Percentiles rank a stretch among this genome's conserved stretches.
Evolutionary conservation across 2,329 filamentous ascomycete genomes (phyloP).

Genomic region (Cytospora chrysosperma): DNA sequence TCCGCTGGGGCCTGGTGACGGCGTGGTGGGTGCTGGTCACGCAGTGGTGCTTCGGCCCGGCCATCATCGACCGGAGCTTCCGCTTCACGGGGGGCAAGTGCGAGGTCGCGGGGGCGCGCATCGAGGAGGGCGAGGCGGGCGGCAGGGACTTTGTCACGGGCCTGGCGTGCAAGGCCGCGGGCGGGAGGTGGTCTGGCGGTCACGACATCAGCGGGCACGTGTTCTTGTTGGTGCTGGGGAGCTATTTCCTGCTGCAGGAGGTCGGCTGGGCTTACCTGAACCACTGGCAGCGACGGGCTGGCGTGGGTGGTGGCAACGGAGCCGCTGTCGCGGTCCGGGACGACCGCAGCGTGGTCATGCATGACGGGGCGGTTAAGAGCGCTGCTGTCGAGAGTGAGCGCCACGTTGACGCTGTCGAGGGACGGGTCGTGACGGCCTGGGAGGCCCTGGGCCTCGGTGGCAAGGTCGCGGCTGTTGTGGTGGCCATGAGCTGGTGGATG

Average conservation of each 20-base stretch:
- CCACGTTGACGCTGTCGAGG: constrained; percentile 12
- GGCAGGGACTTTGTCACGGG: constrained; percentile 61
- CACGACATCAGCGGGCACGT: constrained; percentile 97
- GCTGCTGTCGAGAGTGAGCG: constrained; percentile 48
- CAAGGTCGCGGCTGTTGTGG: constrained; percentile 61
- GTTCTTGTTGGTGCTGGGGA: constrained; percentile 85
- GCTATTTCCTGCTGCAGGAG: constrained; percentile 79
- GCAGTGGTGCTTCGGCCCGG: constrained; percentile 94
- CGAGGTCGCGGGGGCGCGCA: constrained; percentile 54
- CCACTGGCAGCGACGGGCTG: constrained; percentile 37
- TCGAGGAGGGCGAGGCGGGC: constrained; percentile 43
- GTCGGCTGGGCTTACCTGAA: constrained; percentile 58
- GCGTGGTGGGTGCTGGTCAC: constrained; percentile 81
- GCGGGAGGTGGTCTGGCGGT: constrained; percentile 86
- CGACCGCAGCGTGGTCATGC: constrained; percentile 64
- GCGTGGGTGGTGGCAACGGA: background rate
- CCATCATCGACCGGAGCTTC: constrained; percentile 88
- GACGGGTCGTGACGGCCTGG: constrained; percentile 13
- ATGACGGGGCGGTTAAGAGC: constrained; percentile 64
- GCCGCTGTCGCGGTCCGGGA: constrained; percentile 45
- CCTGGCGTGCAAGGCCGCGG: constrained; percentile 76
- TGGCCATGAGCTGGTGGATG: constrained; percentile 86
- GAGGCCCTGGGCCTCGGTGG: constrained; percentile 45
- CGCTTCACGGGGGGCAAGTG: constrained; percentile 85
- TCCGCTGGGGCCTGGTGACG: constrained; percentile 71